Conservation (phyloP, 176 grass and related monocot genomes). For the Ensete glaucum region DNA sequence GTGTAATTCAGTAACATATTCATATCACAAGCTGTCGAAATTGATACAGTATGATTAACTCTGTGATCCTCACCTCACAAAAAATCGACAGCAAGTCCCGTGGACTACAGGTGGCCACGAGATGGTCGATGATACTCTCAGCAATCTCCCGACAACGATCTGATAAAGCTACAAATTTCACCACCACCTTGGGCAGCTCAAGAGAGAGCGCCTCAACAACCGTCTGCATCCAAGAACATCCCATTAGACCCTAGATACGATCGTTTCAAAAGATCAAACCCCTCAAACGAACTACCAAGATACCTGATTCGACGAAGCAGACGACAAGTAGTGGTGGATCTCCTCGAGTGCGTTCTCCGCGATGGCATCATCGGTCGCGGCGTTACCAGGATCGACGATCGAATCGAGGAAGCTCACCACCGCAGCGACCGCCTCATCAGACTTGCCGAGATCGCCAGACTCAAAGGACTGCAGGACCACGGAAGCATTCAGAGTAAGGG, state of each 20-base stretch:
- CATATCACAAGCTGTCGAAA: neutral
- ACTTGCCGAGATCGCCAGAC: slow-evolving; percentile 3
- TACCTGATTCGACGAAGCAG: slow-evolving; percentile 40
- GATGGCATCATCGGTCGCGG: neutral
- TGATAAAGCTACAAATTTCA: slow-evolving; percentile 32
- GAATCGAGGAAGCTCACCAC: slow-evolving; percentile 1
- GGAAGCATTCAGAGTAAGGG: neutral
- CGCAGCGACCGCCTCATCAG: neutral
- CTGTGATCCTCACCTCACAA: slow-evolving; percentile 37
- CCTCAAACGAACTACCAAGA: neutral
- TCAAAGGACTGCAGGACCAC: neutral
- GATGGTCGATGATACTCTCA: slow-evolving; percentile 23
- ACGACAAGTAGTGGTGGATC: slow-evolving; percentile 31
- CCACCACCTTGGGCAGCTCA: slow-evolving; percentile 44
- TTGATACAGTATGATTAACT: neutral
- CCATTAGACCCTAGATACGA: neutral
- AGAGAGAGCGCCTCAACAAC: slow-evolving; percentile 55
- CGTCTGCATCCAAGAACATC: slow-evolving; percentile 19
- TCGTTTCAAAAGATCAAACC: neutral
- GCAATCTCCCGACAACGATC: slow-evolving; percentile 25
- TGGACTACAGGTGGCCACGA: slow-evolving; percentile 37
- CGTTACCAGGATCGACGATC: neutral
- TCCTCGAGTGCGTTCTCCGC: slow-evolving; percentile 40
- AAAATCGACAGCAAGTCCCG: slow-evolving; percentile 64
- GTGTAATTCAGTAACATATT: neutral